Conservation (phyloP, 148 eudicot species). For the Rhododendron ovatum region DNA sequence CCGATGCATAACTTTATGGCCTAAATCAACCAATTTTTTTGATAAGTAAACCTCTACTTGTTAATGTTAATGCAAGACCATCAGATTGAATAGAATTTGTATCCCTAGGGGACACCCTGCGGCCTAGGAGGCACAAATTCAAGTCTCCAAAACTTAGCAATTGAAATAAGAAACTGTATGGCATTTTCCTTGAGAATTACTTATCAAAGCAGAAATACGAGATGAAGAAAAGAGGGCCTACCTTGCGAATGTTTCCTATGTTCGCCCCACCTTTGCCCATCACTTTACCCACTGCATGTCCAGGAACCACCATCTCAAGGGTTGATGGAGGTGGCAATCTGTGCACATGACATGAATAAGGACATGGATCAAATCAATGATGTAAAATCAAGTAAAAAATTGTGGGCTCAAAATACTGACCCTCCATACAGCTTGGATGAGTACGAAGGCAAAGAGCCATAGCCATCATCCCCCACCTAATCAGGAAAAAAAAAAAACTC, state of each 20-base stretch:
- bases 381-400: not conserved
- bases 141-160: not conserved
- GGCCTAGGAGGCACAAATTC: not conserved
- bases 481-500: not conserved
- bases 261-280: conserved; percentile 88
- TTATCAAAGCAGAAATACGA: not conserved
- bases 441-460: conserved; percentile 65
- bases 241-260: conserved; percentile 81
- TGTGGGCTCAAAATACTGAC: conserved; percentile 32
- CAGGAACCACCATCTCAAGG: conserved; percentile 80
- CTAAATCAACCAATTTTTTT: not conserved
- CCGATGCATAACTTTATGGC: not conserved
- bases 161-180: not conserved
- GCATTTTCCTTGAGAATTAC: not conserved
- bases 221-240: conserved; percentile 10
- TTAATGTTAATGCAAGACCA: not conserved
- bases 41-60: not conserved
- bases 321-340: conserved; percentile 61
- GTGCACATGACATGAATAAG: conserved; percentile 16
- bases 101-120: not conserved
- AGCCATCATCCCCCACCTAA: conserved; percentile 60
- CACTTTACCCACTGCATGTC: conserved; percentile 75
- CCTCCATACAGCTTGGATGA: conserved; percentile 71
- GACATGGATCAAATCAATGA: not conserved
- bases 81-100: not conserved